Percentiles rank a stretch among this genome's conserved stretches.
Evolutionary conservation across 2,329 filamentous ascomycete genomes (phyloP).

Genomic region (Emericellopsis atlantica): DNA sequence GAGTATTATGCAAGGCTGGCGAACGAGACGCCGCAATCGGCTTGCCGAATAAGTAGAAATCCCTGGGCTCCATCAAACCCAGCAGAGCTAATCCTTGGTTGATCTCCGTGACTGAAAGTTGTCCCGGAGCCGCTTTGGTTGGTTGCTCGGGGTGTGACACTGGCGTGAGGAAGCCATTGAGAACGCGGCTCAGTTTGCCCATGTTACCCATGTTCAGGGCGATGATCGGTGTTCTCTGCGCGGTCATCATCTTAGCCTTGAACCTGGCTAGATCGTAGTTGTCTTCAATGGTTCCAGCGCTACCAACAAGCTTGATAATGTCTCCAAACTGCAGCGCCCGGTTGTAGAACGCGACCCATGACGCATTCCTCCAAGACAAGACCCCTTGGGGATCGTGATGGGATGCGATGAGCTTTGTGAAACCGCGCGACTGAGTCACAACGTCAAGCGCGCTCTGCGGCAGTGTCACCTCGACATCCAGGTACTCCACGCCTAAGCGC

Average conservation of each 20-base stretch:
- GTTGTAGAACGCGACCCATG: slow-evolving; percentile 86
- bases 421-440: slow-evolving; percentile 53
- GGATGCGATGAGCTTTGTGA: slow-evolving; percentile 81
- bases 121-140: slow-evolving; percentile 86
- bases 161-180: slow-evolving; percentile 89
- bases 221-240: slow-evolving; percentile 75
- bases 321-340: slow-evolving; percentile 81
- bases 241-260: slow-evolving; percentile 58
- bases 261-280: slow-evolving; percentile 80
- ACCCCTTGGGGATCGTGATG: slow-evolving; percentile 77
- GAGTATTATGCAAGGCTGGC: slow-evolving; percentile 76
- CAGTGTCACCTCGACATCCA: slow-evolving; percentile 85
- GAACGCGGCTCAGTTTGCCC: slow-evolving; percentile 79
- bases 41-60: slow-evolving; percentile 80
- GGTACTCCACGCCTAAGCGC: slow-evolving; percentile 77
- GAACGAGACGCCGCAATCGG: slow-evolving; percentile 76
- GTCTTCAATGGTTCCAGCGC: slow-evolving; percentile 64
- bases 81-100: slow-evolving; percentile 65
- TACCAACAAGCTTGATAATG: slow-evolving; percentile 85
- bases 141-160: slow-evolving; percentile 85
- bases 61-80: slow-evolving; percentile 61
- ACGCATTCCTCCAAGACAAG: slow-evolving; percentile 83
- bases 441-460: slow-evolving; percentile 61
- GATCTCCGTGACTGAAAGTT: slow-evolving; percentile 84
- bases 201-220: slow-evolving; percentile 87